Conservation (phyloP, 2,329 filamentous ascomycete genomes). For the Botrytis aclada region DNA sequence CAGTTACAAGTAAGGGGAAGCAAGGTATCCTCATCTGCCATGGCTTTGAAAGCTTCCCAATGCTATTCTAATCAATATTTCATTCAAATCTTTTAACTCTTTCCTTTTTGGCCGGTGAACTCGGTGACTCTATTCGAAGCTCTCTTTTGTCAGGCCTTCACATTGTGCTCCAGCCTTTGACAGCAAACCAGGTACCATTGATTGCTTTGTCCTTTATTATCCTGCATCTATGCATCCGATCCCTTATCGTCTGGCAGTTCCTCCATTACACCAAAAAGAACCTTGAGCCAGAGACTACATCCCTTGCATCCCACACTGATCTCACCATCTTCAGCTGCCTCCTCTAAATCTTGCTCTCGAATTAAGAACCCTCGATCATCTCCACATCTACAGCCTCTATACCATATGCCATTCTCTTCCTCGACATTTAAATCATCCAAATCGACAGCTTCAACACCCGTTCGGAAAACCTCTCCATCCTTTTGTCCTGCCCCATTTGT, state of each 20-base stretch:
- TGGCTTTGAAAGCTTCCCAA: neutral
- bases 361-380: constrained; percentile 60
- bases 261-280: constrained; percentile 59
- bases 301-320: constrained; percentile 63
- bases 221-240: constrained; percentile 13
- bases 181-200: neutral
- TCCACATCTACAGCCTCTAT: constrained; percentile 60
- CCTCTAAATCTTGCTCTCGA: constrained; percentile 57
- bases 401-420: constrained; percentile 48
- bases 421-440: constrained; percentile 61
- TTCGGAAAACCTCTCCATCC: constrained; percentile 44
- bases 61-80: neutral
- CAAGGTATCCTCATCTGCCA: neutral
- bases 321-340: constrained; percentile 55
- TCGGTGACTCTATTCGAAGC: neutral
- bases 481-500: constrained; percentile 26
- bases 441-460: constrained; percentile 61
- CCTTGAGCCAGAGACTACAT: constrained; percentile 64
- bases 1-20: neutral
- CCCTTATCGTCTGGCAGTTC: constrained; percentile 23
- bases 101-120: neutral
- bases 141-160: neutral
- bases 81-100: neutral
- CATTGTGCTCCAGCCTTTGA: constrained; percentile 10
- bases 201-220: neutral